Evolutionary conservation across 129 eudicot species (phyloP), one percentile per base, ranked within the genome.

Genomic region (Tagetes erecta): DNA sequence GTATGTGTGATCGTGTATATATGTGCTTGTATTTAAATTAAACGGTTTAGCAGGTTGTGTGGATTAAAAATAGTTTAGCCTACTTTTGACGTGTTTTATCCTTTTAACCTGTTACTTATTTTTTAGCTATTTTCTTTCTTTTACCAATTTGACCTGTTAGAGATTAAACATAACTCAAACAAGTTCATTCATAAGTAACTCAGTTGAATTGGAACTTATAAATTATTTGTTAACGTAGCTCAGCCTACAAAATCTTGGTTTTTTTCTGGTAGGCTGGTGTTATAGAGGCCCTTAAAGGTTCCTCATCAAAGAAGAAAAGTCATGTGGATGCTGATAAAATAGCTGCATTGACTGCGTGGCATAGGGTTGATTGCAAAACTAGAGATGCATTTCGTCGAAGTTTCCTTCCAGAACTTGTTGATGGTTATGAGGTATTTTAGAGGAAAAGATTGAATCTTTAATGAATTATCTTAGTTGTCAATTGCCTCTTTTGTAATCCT

Each of bases 311-410:
- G 84, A 83, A 56, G 81, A 86, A 81, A 78, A 68, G 69, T 9
- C 76, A 70, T 68, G 87, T 80, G 80, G 96, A 88, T 76, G 79
- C 83, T 53, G 97, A 94, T 76, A 94, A 94, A 79, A 85, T 90
- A 73, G 89, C 88, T 12, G 97, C 86, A 3, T 47, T 94, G 80
- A 77, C 87, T 73, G 98, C 98, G 58, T 94, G 98, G 98, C 96
- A 94, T 79, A 81, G 98, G 70, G 83, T 94, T 20, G 91, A 90
- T 73, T 80, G 89, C 77, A 84, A 91, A 78, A 90, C 98, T 39
- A 87, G 98, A 72, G 98, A 94, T 8, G 98, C 98, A 39, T 81
- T 94, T 68, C 93, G 98, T 6, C 87, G 90, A 36, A 90, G 91
- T 88, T 90, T 83, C 68, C 96, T 85, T 68, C 77, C 84, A 2